These are phyloP conservation scores for Phytophthora syringae DNA, from an alignment of 352 stramenopile species.

Conservation along the genomic window DNA sequence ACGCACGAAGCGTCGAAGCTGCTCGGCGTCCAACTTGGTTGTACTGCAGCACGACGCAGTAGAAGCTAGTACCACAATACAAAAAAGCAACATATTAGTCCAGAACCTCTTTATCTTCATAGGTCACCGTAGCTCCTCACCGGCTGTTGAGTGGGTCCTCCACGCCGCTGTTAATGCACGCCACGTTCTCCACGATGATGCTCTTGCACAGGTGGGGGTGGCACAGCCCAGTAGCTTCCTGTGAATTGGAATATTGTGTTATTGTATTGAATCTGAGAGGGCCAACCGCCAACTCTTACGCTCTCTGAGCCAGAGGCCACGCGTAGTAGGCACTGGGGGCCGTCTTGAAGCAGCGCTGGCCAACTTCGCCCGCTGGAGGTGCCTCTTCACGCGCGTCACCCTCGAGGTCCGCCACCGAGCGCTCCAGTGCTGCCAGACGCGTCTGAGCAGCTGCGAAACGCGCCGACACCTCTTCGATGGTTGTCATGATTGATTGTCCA, in stretches of 20 bases:
- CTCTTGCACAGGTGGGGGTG: constrained; percentile 87
- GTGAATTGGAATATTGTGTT: background rate
- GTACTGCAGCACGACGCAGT: constrained; percentile 90
- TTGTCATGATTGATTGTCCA: constrained; percentile 17
- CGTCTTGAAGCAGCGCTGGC: constrained; percentile 72
- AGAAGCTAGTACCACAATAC: constrained; percentile 50
- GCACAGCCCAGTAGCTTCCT: constrained; percentile 72
- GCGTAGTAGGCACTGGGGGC: constrained; percentile 77
- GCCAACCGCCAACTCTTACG: constrained; percentile 34
- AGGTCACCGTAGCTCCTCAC: constrained; percentile 23
- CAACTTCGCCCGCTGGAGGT: constrained; percentile 53
- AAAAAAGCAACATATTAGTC: background rate
- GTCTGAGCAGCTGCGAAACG: constrained; percentile 38
- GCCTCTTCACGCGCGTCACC: constrained; percentile 53
- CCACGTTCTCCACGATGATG: constrained; percentile 90
- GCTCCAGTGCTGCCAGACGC: constrained; percentile 55
- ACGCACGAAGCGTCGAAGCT: constrained; percentile 85
- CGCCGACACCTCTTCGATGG: constrained; percentile 41
- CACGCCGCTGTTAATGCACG: constrained; percentile 60
- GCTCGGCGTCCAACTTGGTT: constrained; percentile 83
- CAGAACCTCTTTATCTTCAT: background rate
- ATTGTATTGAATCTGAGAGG: background rate
- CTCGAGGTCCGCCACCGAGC: constrained; percentile 54
- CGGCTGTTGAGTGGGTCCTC: constrained; percentile 72
- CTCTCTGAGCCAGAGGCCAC: constrained; percentile 70